Evolutionary conservation across 306 rosid genomes (phyloP), one percentile per base, ranked within the genome.

Genomic region (Cyclanthera cordifolia): DNA sequence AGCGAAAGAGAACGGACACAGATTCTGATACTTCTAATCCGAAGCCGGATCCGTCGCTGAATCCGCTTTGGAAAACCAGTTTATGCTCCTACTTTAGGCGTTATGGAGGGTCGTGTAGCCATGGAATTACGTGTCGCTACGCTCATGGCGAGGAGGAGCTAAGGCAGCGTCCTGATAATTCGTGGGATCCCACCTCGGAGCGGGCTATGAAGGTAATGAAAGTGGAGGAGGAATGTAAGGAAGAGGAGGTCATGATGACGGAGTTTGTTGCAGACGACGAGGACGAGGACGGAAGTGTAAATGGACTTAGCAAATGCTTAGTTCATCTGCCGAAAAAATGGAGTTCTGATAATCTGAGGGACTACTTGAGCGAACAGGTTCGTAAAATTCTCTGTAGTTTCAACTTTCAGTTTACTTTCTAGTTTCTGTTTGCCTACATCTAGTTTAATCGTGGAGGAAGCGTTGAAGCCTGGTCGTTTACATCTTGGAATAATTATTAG

Each of bases 111-210:
- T 67, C 95, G 43, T 93, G 99, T 37, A 80, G 87, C 82, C 96
- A 90, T 63, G 99, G 99, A 4, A 69, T 4, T 43, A 32, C 55
- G 14, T 93, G 97, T 77, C 84, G 87, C 50, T 93, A 80, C 46
- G 99, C 95, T 9, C 96, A 93, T 70, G 70, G 94, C 56, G 96
- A 87, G 69, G 85, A 80, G 77, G 99, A 93, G 82, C 95, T 93
- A 47, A 89, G 94, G n/a, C 79, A 63, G 47, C 88, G 96, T 11
- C 95, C 96, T 19, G 95, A 90, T 73, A 83, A 82, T 73, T 80
- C 95, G 25, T 88, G 97, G 95, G 99, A 93, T 80, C 99, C 96
- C 28, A 93, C 99, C 0, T 93, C 96, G 6, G 87, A 86, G 77
- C 85, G 86, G 14, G 95, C 86, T 5, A 90, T 86, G 84, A 93